Evolutionary conservation across 2,329 filamentous ascomycete species (phyloP).

Genomic region (Trematosphaeria pertusa): DNA sequence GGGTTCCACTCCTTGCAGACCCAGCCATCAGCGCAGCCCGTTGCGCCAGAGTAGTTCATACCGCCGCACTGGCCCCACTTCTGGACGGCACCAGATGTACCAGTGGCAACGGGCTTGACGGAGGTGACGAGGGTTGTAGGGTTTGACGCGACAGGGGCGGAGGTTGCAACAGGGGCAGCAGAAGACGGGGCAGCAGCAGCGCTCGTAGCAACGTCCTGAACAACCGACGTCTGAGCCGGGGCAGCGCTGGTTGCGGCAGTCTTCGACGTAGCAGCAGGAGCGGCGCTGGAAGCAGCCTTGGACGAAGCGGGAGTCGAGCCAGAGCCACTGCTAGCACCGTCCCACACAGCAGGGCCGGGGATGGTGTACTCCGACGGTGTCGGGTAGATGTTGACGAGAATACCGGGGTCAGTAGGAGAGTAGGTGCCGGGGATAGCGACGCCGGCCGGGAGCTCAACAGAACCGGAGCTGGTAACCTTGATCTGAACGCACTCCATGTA

Average conservation of each 20-base stretch:
- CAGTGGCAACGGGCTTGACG: constrained; percentile 28
- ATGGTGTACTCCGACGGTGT: constrained; percentile 47
- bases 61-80: constrained; percentile 54
- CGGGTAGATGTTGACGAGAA: constrained; percentile 54
- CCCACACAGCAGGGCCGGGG: constrained; percentile 47
- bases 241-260: too few species aligned
- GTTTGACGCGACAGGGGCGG: constrained; percentile 5
- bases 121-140: constrained; percentile 30
- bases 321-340: constrained; percentile 35
- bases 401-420: constrained; percentile 48
- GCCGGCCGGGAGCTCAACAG: constrained; percentile 44
- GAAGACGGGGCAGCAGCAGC: constrained; percentile 10
- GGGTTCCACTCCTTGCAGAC: constrained; percentile 51
- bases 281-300: constrained; percentile 11
- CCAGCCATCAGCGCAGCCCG: constrained; percentile 47
- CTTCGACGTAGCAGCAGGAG: constrained; percentile 7
- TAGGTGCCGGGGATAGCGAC: constrained; percentile 58
- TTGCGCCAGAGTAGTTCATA: constrained; percentile 48
- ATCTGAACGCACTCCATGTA: constrained; percentile 56
- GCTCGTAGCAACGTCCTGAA: constrained; percentile 4
- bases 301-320: constrained; percentile 16
- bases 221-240: too few species aligned
- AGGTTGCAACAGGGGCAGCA: constrained; percentile 14
- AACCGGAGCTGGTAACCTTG: constrained; percentile 45
- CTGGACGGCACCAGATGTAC: constrained; percentile 19